Evolutionary conservation across 176 grass and related monocot genomes (phyloP).

Genomic region (Hsuehochloa calcarea): DNA sequence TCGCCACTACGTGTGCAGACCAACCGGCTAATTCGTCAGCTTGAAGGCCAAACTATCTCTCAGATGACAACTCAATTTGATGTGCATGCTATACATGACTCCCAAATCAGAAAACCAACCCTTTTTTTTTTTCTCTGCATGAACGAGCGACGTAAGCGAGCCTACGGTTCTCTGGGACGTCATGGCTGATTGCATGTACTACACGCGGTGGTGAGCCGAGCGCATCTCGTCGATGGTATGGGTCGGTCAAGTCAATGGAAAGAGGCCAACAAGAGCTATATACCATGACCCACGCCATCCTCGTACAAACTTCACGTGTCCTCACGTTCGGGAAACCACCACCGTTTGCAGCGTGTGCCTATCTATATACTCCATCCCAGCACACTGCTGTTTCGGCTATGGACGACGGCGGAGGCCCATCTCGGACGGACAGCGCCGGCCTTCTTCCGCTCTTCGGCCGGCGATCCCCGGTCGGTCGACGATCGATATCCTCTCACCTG

Average conservation of each 20-base stretch:
- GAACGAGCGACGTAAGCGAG: no score
- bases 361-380: neutral
- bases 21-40: neutral
- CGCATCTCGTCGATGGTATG: neutral
- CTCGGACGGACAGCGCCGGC: neutral
- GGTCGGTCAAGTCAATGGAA: conserved; percentile 6
- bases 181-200: neutral
- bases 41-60: no score
- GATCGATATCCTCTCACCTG: neutral
- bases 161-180: no score
- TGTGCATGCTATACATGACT: no score
- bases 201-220: neutral
- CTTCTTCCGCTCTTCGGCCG: conserved; percentile 11
- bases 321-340: neutral
- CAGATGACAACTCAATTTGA: no score
- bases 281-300: neutral
- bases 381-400: neutral
- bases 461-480: neutral
- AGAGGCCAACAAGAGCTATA: neutral
- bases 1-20: neutral
- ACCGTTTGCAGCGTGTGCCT: neutral
- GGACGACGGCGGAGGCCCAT: conserved; percentile 28
- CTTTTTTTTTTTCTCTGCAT: no score
- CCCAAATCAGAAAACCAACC: no score
- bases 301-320: neutral